Conservation (phyloP, 1,284 basidiomycete genomes). For the Anthracocystis panici-leucophaei region DNA sequence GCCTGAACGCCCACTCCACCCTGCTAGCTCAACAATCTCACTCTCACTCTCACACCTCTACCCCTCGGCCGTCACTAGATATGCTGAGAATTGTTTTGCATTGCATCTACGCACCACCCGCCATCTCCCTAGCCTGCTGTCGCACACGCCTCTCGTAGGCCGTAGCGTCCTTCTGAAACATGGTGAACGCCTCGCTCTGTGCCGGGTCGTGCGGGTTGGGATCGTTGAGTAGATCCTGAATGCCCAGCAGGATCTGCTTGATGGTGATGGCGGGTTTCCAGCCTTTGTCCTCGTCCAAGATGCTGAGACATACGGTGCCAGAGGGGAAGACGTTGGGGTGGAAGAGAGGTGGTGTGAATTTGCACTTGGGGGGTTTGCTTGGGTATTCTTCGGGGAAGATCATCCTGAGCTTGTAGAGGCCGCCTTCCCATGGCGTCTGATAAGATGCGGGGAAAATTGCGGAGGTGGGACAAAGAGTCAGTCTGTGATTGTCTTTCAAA, state of each 20-base stretch:
- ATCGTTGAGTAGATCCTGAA: slow-evolving; percentile 92
- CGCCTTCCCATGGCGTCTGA: slow-evolving; percentile 96
- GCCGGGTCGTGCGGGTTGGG: slow-evolving; percentile 95
- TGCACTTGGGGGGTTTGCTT: slow-evolving; percentile 96
- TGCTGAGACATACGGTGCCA: slow-evolving; percentile 97
- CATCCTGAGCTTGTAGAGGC: slow-evolving; percentile 92
- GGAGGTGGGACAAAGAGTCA: not conserved
- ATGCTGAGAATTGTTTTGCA: no score
- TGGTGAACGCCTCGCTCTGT: slow-evolving; percentile 95
- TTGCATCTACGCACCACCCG: slow-evolving; percentile 18
- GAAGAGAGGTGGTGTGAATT: slow-evolving; percentile 95
- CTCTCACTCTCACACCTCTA: no score
- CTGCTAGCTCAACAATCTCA: no score
- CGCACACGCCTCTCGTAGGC: slow-evolving; percentile 62
- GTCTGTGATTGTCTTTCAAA: not conserved
- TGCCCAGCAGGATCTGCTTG: slow-evolving; percentile 96
- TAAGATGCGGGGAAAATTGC: not conserved
- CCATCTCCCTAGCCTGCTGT: slow-evolving; percentile 59
- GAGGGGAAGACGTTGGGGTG: slow-evolving; percentile 99
- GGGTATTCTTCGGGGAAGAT: slow-evolving; percentile 77
- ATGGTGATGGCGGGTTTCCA: slow-evolving; percentile 99
- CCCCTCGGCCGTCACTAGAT: no score
- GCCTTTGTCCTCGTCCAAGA: slow-evolving; percentile 97
- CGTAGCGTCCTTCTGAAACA: slow-evolving; percentile 79
- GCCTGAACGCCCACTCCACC: no score